Evolutionary conservation across 106 monocot genomes (phyloP), one percentile per base, ranked within the genome.

Genomic region (Ottelia alismoides): DNA sequence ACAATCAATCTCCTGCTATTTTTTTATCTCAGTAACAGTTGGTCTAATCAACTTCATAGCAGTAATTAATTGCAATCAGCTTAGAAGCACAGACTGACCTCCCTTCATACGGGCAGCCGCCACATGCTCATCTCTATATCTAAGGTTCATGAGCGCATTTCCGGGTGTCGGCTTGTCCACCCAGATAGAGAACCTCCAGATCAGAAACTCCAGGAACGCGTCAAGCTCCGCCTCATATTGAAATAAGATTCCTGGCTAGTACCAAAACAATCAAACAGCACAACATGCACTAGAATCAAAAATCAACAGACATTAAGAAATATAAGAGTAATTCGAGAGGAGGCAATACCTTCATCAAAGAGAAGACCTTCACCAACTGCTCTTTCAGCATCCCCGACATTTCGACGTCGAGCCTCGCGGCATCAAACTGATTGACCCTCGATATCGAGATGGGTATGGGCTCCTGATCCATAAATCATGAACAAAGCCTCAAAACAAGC

Each of bases 131-230:
- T 99, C 80, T 56, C 98, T 82, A 55, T 99, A 99, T 57, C 98
- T 90, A 52, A 99, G 65, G 75, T 99, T 99, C 98, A 99, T 99
- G 31, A 99, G 77, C 12, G 79, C 77, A 71, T 99, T 99, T 30
- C 98, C 98, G 2, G 98, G 90, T 22, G 98, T 99, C 18, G 90
- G 90, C 69, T 99, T 99, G 50, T 99, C 98, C 9, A 86, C 98
- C 90, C 98, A 99, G 43, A 99, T 99, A 20, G 98, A 99, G 68
- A 99, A 99, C 68, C 98, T 99, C 98, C 98, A 99, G 2, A 99
- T 90, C 47, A 99, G 86, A 60, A 99, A 99, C 72, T 99, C 90
- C 21, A 99, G 82, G 63, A 99, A 99, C n/a, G 86, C 82, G 61
- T 99, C 85, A 7, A 99, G 82, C 60, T 99, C 98, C 21, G 85